Percentiles rank a stretch among this genome's conserved stretches.
Conservation (phyloP, 1,139 yeast species). For the Arxiozyma slooffiae region DNA sequence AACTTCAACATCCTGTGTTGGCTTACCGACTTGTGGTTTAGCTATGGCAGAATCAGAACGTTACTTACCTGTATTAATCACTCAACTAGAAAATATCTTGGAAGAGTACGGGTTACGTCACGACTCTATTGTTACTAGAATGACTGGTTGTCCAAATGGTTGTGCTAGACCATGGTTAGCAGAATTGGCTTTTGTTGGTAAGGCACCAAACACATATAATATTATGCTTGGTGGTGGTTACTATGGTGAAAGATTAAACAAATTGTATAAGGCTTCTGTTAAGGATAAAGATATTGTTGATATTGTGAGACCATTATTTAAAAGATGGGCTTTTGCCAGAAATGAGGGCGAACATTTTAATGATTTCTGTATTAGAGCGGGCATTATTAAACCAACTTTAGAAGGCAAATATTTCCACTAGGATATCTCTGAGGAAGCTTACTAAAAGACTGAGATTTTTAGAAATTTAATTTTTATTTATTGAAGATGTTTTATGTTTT, state of each 20-base stretch:
- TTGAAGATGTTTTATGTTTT: neutral
- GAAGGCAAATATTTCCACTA: constrained; percentile 96
- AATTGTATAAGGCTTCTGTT: constrained; percentile 77
- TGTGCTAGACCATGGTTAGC: constrained; percentile 99
- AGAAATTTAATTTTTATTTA: neutral
- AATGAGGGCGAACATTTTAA: constrained; percentile 90
- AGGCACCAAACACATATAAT: constrained; percentile 88
- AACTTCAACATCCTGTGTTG: constrained; percentile 94
- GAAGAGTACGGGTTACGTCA: constrained; percentile 92
- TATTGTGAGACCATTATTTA: constrained; percentile 73
- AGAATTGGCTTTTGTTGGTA: constrained; percentile 91
- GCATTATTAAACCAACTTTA: constrained; percentile 75
- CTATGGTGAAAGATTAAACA: constrained; percentile 87
- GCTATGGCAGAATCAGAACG: constrained; percentile 99
- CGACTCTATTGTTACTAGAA: constrained; percentile 91
- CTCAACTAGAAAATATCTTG: constrained; percentile 70
- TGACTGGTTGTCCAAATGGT: constrained; percentile 99
- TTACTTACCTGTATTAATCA: constrained; percentile 73
- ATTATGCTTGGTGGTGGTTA: constrained; percentile 95
- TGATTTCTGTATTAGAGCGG: constrained; percentile 79
- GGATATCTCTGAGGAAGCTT: constrained; percentile 72
- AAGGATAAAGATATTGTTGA: constrained; percentile 82
- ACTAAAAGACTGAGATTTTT: constrained; percentile 8
- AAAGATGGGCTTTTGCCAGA: constrained; percentile 90
- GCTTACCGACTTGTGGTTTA: constrained; percentile 96